Conservation (phyloP, 2,329 filamentous ascomycete genomes). For the Neurospora crassa region DNA sequence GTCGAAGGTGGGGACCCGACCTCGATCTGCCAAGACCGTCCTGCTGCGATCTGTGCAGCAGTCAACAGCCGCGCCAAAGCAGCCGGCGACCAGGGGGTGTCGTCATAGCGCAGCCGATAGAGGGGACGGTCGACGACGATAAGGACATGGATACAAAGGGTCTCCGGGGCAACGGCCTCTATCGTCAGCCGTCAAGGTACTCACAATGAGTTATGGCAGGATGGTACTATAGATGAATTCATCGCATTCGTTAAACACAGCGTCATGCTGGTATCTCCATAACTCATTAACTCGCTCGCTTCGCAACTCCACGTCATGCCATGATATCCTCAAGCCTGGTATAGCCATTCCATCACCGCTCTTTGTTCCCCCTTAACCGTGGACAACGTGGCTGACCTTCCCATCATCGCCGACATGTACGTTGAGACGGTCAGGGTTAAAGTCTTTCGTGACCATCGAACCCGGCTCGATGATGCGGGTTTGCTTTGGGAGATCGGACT, state of each 20-base stretch:
- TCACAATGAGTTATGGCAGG: not conserved
- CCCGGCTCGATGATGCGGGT: conserved; percentile 48
- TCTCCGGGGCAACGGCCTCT: not conserved
- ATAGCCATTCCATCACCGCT: not conserved
- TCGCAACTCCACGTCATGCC: not conserved
- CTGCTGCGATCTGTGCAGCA: conserved; percentile 8
- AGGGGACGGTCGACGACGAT: not conserved
- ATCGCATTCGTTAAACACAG: not conserved
- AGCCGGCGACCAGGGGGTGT: not conserved
- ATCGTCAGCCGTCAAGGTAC: not conserved
- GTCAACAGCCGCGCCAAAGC: not conserved
- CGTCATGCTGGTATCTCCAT: not conserved
- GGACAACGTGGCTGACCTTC: conserved; percentile 48
- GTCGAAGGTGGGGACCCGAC: not conserved
- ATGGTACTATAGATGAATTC: not conserved
- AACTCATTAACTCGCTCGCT: not conserved
- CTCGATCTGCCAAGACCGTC: conserved; percentile 5
- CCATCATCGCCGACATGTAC: conserved; percentile 51
- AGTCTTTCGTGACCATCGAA: conserved; percentile 49
- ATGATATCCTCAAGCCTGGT: not conserved
- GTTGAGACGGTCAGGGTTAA: conserved; percentile 44
- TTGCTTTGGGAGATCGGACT: conserved; percentile 46
- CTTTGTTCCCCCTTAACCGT: conserved; percentile 32
- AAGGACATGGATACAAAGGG: not conserved
- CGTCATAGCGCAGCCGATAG: conserved; percentile 9